Percentiles rank a stretch among this genome's conserved stretches.
These are phyloP conservation scores for Hippophae gyantsensis DNA, from an alignment of 306 rosid species.

Conservation along the genomic window DNA sequence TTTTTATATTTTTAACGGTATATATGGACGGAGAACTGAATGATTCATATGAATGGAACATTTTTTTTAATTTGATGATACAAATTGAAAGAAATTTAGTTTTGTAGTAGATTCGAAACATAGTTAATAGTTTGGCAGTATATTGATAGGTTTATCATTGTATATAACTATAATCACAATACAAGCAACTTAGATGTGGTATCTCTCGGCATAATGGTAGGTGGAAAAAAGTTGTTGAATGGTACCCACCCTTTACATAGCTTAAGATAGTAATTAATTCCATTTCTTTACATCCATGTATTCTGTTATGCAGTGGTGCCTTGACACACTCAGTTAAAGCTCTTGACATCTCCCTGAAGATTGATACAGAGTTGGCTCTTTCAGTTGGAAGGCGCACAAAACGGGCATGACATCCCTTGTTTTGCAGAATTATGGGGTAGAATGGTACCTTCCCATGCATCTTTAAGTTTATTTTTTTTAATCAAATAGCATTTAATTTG, in stretches of 20 bases:
- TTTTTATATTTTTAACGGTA: too few relatives aligned
- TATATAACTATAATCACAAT: too few relatives aligned
- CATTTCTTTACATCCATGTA: neutral
- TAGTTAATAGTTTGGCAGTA: too few relatives aligned
- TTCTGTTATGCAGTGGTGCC: slow-evolving; percentile 60
- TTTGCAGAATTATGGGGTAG: slow-evolving; percentile 3
- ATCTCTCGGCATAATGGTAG: too few relatives aligned
- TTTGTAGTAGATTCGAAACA: too few relatives aligned
- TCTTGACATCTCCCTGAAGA: slow-evolving; percentile 85
- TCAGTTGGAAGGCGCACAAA: slow-evolving; percentile 85
- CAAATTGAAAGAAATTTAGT: too few relatives aligned
- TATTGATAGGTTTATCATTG: too few relatives aligned
- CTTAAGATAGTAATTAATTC: neutral
- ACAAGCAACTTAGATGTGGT: too few relatives aligned
- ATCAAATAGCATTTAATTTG: neutral
- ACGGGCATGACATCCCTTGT: slow-evolving; percentile 44
- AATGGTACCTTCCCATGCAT: slow-evolving; percentile 1
- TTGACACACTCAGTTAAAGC: slow-evolving; percentile 93
- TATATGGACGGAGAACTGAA: too few relatives aligned
- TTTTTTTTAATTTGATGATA: too few relatives aligned
- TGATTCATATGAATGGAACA: too few relatives aligned
- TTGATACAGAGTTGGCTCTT: slow-evolving; percentile 88
- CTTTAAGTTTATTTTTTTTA: neutral
- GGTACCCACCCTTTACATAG: neutral
- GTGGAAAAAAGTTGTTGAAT: too few relatives aligned